Percentiles rank a stretch among this genome's conserved stretches.
phyloP scores from a whole-genome alignment of 164 flowering plant genomes.

The Protea cynaroides region DNA sequence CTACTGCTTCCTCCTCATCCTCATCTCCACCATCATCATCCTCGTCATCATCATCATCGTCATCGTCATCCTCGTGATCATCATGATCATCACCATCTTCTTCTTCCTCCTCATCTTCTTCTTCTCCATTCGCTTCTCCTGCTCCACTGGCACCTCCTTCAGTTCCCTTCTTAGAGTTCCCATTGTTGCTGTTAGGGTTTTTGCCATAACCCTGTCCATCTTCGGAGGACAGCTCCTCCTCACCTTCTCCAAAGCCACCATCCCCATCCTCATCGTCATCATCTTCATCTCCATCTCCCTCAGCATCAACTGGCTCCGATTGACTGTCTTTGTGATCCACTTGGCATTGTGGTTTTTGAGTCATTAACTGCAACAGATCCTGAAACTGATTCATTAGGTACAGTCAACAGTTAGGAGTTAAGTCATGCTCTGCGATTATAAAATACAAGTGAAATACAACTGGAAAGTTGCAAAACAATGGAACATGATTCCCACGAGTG shows the following conservation, averaged over 20 bases:
- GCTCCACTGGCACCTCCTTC: conserved; percentile 19
- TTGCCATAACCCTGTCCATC: conserved; percentile 23
- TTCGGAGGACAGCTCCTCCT: conserved; percentile 30
- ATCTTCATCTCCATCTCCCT: conserved; percentile 14
- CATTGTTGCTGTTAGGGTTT: conserved; percentile 22
- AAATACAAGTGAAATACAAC: no score
- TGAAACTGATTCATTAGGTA: conserved; percentile 12
- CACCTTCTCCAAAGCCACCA: conserved; percentile 33
- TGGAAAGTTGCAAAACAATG: no score
- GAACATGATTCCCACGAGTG: no score
- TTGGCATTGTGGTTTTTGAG: conserved; percentile 8
- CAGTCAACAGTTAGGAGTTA: neutral
- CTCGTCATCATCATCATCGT: conserved; percentile 24
- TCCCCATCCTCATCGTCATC: conserved; percentile 23
- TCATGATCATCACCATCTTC: conserved; percentile 27
- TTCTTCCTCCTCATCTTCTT: conserved; percentile 22
- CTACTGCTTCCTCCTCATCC: conserved; percentile 23
- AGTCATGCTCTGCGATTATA: neutral
- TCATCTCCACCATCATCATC: conserved; percentile 28
- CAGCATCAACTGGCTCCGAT: conserved; percentile 28
- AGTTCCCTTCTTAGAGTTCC: conserved; percentile 24
- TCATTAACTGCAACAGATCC: conserved; percentile 9
- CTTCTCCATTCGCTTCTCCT: conserved; percentile 12
- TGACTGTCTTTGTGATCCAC: conserved; percentile 15
- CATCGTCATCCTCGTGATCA: conserved; percentile 25